These are phyloP conservation scores for Paramyrothecium sp. DNA, from an alignment of 2,329 filamentous ascomycete species.

Conservation along the genomic window DNA sequence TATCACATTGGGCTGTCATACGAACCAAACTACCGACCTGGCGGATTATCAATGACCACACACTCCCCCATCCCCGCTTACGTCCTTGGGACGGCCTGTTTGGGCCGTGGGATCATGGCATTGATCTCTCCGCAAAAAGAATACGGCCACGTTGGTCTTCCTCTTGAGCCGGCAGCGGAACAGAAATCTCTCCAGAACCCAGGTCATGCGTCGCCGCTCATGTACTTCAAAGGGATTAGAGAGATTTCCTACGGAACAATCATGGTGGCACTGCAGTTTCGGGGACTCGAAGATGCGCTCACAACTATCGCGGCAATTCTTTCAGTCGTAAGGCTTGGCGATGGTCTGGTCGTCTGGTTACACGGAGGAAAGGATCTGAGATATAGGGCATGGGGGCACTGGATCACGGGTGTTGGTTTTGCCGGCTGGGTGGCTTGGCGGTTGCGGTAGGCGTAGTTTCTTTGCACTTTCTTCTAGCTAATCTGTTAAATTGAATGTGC, in stretches of 20 bases:
- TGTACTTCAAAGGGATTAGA: slow-evolving; percentile 32
- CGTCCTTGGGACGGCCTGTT: slow-evolving; percentile 18
- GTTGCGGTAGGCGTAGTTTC: slow-evolving; percentile 3
- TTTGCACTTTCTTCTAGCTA: too few species aligned
- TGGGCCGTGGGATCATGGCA: slow-evolving; percentile 21
- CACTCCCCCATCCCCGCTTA: slow-evolving; percentile 21
- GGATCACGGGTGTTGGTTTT: slow-evolving; percentile 20
- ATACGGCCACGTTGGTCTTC: slow-evolving; percentile 20
- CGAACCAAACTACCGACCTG: too few species aligned
- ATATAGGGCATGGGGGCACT: slow-evolving; percentile 21
- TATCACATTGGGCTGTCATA: too few species aligned
- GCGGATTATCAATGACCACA: slow-evolving; percentile 8
- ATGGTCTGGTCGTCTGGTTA: slow-evolving; percentile 30
- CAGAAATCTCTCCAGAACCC: neutral
- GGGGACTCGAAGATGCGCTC: slow-evolving; percentile 23
- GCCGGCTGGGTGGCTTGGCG: slow-evolving; percentile 23
- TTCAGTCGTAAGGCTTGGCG: slow-evolving; percentile 26
- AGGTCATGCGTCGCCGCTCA: slow-evolving; percentile 24
- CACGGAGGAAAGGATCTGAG: slow-evolving; percentile 20
- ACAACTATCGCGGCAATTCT: slow-evolving; percentile 25
- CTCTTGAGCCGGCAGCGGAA: slow-evolving; percentile 10
- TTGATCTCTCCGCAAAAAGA: slow-evolving; percentile 17
- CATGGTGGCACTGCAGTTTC: slow-evolving; percentile 24
- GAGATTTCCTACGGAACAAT: slow-evolving; percentile 29
- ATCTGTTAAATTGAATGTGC: too few species aligned